A percentile compares a stretch with the other conserved stretches of the same genome.
phyloP scores from a whole-genome alignment of 257 asterid genomes.

The Ligustrum vulgare region DNA sequence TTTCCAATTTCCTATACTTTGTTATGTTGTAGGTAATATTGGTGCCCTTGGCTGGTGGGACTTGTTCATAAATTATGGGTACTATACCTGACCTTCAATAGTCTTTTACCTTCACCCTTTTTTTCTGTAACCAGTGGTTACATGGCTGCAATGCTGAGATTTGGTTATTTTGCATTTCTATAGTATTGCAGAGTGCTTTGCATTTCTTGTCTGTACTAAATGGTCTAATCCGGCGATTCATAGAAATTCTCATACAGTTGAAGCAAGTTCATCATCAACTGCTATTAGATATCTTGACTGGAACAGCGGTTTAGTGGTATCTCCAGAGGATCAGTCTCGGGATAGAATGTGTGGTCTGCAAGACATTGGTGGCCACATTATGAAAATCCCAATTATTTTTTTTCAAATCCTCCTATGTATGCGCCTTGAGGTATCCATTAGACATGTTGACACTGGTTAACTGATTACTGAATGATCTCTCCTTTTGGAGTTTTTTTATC shows the following conservation, averaged over 20 bases:
- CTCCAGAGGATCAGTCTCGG: constrained; percentile 62
- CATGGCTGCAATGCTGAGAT: constrained; percentile 28
- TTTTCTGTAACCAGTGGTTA: constrained; percentile 23
- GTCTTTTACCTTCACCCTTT: constrained; percentile 22
- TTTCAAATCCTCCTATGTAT: constrained; percentile 94
- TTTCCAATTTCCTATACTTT: constrained; percentile 1
- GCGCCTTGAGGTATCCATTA: constrained; percentile 79
- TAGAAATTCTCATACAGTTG: constrained; percentile 57
- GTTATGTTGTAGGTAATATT: constrained; percentile 61
- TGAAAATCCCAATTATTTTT: constrained; percentile 82
- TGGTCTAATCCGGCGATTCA: constrained; percentile 97
- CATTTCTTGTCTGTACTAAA: constrained; percentile 97
- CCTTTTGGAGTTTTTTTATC: constrained; percentile 15
- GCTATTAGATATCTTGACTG: constrained; percentile 68
- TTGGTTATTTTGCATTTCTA: constrained; percentile 27
- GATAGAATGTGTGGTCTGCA: constrained; percentile 75
- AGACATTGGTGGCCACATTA: constrained; percentile 93
- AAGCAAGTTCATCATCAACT: constrained; percentile 75
- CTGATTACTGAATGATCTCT: constrained; percentile 2
- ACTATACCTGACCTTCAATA: constrained; percentile 23
- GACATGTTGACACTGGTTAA: constrained; percentile 15
- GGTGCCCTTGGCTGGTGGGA: constrained; percentile 99
- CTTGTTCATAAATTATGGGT: constrained; percentile 93
- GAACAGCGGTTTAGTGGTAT: constrained; percentile 71
- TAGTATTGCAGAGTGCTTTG: constrained; percentile 97